Conservation (phyloP, 1,284 basidiomycete species). For the Kwoniella shivajii region DNA sequence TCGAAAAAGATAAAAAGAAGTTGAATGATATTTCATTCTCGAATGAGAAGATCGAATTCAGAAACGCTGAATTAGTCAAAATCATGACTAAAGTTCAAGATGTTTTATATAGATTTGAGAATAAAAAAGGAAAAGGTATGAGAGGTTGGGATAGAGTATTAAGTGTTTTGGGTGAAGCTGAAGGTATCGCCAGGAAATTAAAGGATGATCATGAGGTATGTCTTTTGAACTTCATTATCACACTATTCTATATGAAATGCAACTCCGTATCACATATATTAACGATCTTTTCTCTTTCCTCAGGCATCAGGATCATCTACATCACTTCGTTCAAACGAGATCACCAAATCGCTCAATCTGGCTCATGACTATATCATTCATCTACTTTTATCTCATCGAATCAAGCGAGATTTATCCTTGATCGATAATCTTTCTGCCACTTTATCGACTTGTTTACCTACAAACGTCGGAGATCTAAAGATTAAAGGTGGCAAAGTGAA, state of each 20-base stretch:
- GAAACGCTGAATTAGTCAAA: slow-evolving; percentile 89
- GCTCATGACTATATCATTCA: slow-evolving; percentile 84
- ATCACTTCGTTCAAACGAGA: slow-evolving; percentile 41
- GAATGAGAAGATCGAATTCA: slow-evolving; percentile 76
- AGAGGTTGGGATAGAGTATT: slow-evolving; percentile 78
- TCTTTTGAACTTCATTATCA: background rate
- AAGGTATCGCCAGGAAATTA: slow-evolving; percentile 75
- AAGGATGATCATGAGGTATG: slow-evolving; percentile 75
- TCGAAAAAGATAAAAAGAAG: slow-evolving; percentile 60
- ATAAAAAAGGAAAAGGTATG: slow-evolving; percentile 39
- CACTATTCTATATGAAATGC: background rate
- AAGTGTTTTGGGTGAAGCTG: slow-evolving; percentile 80
- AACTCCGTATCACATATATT: background rate
- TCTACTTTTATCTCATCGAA: slow-evolving; percentile 79
- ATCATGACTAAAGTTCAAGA: slow-evolving; percentile 81
- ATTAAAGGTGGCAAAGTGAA: slow-evolving; percentile 49
- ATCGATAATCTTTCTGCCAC: slow-evolving; percentile 63
- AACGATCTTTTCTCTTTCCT: background rate
- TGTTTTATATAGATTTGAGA: slow-evolving; percentile 61
- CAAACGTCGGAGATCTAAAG: slow-evolving; percentile 42
- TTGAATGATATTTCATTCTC: slow-evolving; percentile 74
- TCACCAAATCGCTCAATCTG: slow-evolving; percentile 62
- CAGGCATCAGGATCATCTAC: slow-evolving; percentile 35
- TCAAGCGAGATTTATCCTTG: slow-evolving; percentile 83
- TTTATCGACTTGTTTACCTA: slow-evolving; percentile 34